Evolutionary conservation across 129 eudicot genomes (phyloP).

Genomic region (Scalesia atractyloides): DNA sequence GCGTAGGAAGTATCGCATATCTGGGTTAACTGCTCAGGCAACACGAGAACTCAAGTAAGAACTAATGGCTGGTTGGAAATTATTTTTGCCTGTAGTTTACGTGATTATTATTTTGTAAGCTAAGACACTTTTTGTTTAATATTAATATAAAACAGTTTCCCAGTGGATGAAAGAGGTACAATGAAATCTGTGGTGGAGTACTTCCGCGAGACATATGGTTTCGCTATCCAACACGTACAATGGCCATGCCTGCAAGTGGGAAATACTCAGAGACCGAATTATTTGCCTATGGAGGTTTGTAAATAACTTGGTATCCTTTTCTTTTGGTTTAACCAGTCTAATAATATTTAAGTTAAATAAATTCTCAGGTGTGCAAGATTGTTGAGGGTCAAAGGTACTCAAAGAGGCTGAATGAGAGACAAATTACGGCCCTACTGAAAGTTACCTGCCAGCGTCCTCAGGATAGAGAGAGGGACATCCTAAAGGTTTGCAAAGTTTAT

Average conservation of each 20-base stretch:
- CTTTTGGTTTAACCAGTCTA: neutral
- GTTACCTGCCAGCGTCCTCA: conserved; percentile 95
- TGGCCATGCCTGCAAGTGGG: conserved; percentile 98
- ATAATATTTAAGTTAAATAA: neutral
- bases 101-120: neutral
- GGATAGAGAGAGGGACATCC: conserved; percentile 78
- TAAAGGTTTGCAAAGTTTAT: conserved; percentile 49
- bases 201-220: conserved; percentile 89
- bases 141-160: conserved; percentile 49
- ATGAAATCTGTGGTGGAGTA: conserved; percentile 96
- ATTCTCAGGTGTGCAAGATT: conserved; percentile 81
- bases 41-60: conserved; percentile 89
- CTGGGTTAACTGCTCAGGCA: conserved; percentile 85
- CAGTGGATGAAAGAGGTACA: conserved; percentile 72
- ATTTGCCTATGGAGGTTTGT: conserved; percentile 88
- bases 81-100: neutral
- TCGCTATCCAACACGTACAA: conserved; percentile 72
- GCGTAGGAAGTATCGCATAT: conserved; percentile 81
- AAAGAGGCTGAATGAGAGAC: conserved; percentile 77
- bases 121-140: neutral
- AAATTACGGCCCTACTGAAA: conserved; percentile 82
- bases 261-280: conserved; percentile 82
- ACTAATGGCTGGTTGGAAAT: neutral
- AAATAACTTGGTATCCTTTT: neutral
- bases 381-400: conserved; percentile 95